phyloP scores from a whole-genome alignment of 2,329 filamentous ascomycete species.

The Nannizzia gypsea region DNA sequence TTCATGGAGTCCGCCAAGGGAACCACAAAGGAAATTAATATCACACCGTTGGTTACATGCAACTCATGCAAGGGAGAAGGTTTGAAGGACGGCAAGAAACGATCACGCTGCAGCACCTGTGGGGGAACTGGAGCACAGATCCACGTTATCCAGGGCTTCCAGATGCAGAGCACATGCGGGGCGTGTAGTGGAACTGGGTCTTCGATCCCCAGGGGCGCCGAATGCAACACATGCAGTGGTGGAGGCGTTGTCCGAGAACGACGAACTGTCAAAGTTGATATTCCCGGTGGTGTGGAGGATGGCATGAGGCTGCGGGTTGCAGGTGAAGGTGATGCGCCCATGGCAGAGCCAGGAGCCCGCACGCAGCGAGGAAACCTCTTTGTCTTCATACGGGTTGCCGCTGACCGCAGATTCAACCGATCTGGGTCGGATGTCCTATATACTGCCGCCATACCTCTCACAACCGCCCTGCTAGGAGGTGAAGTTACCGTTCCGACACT shows the following conservation, averaged over 20 bases:
- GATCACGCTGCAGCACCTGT: constrained; percentile 63
- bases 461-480: constrained; percentile 82
- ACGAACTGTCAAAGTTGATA: constrained; percentile 77
- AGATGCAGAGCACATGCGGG: constrained; percentile 83
- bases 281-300: constrained; percentile 90
- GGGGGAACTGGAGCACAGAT: constrained; percentile 77
- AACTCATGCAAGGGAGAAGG: constrained; percentile 73
- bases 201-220: constrained; percentile 62
- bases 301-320: constrained; percentile 82
- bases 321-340: constrained; percentile 76
- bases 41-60: constrained; percentile 71
- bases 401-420: constrained; percentile 80
- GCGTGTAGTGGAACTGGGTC: constrained; percentile 69
- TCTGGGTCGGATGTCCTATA: constrained; percentile 83
- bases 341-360: constrained; percentile 49
- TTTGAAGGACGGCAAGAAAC: constrained; percentile 66
- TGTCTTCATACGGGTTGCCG: constrained; percentile 77
- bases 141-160: constrained; percentile 85
- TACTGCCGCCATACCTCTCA: constrained; percentile 81
- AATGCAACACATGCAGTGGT: constrained; percentile 69
- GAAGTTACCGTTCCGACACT: constrained; percentile 83
- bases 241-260: constrained; percentile 73
- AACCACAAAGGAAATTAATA: constrained; percentile 71
- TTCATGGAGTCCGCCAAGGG: constrained; percentile 97
- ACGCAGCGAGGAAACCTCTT: constrained; percentile 78